Evolutionary conservation across 2,329 filamentous ascomycete genomes (phyloP).

Genomic region (Pyricularia pennisetigena): DNA sequence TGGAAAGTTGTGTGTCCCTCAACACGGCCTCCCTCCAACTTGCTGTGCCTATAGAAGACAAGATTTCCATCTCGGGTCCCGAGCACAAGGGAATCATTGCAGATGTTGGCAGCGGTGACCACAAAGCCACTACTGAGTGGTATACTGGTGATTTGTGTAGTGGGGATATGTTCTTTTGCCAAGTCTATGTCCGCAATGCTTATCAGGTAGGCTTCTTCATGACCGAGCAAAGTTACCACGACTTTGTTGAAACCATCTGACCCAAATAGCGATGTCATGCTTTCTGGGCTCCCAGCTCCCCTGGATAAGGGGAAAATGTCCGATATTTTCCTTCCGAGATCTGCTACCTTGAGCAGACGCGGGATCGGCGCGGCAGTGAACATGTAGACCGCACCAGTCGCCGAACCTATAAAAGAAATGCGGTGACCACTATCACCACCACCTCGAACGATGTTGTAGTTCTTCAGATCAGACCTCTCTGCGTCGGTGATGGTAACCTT

Average conservation of each 20-base stretch:
- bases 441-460: slow-evolving; percentile 32
- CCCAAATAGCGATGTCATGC: not conserved
- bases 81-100: slow-evolving; percentile 33
- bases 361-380: slow-evolving; percentile 23
- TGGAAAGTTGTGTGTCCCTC: not conserved
- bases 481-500: slow-evolving; percentile 26
- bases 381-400: slow-evolving; percentile 35
- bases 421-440: slow-evolving; percentile 17
- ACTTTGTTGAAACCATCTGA: slow-evolving; percentile 11
- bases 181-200: not conserved
- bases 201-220: slow-evolving; percentile 23
- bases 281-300: not conserved
- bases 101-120: slow-evolving; percentile 33
- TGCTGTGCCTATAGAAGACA: not conserved
- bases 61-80: slow-evolving; percentile 21
- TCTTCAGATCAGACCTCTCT: slow-evolving; percentile 26
- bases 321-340: slow-evolving; percentile 36
- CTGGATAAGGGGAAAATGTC: slow-evolving; percentile 30
- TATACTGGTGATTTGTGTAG: not conserved
- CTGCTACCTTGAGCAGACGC: slow-evolving; percentile 18
- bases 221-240: slow-evolving; percentile 36
- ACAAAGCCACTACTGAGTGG: slow-evolving; percentile 37
- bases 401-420: slow-evolving; percentile 37
- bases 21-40: not conserved
- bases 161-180: not conserved